phyloP scores from a whole-genome alignment of 139 green algal species.

The Coelastrella sp. region DNA sequence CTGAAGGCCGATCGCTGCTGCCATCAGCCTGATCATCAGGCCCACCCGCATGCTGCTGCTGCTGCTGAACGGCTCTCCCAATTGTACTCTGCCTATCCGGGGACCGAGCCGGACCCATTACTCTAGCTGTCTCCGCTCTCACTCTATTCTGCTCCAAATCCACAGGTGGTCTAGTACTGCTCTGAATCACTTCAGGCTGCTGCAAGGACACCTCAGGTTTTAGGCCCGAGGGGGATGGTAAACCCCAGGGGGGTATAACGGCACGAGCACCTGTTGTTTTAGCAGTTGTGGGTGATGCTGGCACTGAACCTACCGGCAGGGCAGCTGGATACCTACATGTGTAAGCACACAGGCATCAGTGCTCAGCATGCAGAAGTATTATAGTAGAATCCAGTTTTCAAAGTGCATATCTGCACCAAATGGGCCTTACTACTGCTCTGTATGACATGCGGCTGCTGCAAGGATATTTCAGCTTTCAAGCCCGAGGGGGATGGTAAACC shows the following conservation, averaged over 20 bases:
- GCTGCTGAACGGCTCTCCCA: not conserved
- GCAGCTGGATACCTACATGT: not conserved
- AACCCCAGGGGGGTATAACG: not conserved
- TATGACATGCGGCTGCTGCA: not conserved
- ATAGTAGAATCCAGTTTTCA: not conserved
- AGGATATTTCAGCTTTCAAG: not conserved
- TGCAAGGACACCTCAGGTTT: not conserved
- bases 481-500: not conserved
- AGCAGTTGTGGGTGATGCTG: not conserved
- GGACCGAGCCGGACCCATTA: not conserved
- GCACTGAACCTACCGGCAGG: not conserved
- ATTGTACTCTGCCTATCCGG: constrained; percentile 13
- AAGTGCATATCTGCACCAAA: not conserved
- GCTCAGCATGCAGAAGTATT: not conserved
- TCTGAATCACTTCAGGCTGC: not conserved
- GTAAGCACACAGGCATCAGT: not conserved
- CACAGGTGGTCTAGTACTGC: constrained; percentile 20
- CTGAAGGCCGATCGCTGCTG: not conserved
- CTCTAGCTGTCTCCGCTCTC: constrained; percentile 13
- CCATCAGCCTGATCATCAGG: not conserved
- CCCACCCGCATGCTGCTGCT: constrained; percentile 29
- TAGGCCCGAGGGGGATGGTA: not conserved
- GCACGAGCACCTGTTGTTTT: not conserved
- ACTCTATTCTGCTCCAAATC: constrained; percentile 11
- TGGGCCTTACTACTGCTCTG: constrained; percentile 9